Conservation (phyloP, 2,329 filamentous ascomycete species). For the Trichoderma lentiforme region DNA sequence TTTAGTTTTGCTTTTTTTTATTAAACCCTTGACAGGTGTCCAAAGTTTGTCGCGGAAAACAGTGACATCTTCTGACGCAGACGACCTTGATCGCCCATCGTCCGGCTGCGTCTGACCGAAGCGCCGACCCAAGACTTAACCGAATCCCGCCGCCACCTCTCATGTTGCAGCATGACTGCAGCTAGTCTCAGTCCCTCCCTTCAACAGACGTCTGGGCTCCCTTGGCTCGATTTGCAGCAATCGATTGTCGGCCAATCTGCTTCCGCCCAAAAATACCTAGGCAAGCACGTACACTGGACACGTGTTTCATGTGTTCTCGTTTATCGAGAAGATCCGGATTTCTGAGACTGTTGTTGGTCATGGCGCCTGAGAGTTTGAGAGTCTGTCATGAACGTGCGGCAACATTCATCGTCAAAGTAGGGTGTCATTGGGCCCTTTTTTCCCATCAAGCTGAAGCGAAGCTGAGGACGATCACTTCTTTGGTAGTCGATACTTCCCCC, state of each 20-base stretch:
- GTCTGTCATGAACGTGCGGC: not conserved
- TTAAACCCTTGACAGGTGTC: not conserved
- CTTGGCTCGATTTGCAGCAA: not conserved
- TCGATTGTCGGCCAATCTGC: not conserved
- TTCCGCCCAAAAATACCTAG: not conserved
- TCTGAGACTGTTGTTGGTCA: not conserved
- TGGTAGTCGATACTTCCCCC: slow-evolving; percentile 66
- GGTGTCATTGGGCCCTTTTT: not conserved
- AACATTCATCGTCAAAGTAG: not conserved
- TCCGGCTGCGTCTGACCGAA: not conserved
- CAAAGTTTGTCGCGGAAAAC: not conserved
- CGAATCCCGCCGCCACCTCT: not conserved
- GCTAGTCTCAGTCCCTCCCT: not conserved
- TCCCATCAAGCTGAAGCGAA: not conserved
- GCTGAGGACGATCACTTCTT: slow-evolving; percentile 47
- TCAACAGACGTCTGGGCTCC: not conserved
- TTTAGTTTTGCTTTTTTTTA: not conserved
- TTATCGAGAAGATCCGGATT: not conserved
- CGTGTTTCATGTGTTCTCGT: not conserved
- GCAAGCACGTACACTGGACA: not conserved
- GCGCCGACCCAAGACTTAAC: not conserved
- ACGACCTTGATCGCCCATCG: not conserved
- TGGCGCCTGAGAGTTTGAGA: not conserved
- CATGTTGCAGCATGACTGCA: slow-evolving; percentile 11
- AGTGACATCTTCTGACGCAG: not conserved